These are phyloP conservation scores for Alnus rubra DNA, from an alignment of 306 rosid species.

Conservation along the genomic window DNA sequence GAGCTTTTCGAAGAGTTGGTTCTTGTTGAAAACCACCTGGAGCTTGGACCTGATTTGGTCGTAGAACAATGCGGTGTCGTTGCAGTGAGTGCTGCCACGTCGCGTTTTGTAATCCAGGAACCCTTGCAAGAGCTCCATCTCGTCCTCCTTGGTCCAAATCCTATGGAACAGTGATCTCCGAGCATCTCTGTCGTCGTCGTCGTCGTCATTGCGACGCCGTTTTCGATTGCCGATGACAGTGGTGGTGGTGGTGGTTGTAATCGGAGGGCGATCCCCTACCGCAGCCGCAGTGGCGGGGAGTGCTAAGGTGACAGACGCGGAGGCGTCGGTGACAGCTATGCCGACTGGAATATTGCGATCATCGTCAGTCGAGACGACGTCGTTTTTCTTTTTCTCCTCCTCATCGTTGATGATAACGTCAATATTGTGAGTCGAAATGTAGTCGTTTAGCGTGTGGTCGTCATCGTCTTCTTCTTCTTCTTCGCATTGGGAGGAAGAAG, in stretches of 20 bases:
- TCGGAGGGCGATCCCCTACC: not conserved
- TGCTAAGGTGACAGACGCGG: slow-evolving; percentile 24
- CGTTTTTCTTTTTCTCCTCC: slow-evolving; percentile 3
- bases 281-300: not conserved
- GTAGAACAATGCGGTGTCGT: slow-evolving; percentile 57
- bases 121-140: slow-evolving; percentile 59
- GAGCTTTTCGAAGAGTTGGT: slow-evolving; percentile 67
- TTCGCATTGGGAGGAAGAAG: slow-evolving; percentile 31
- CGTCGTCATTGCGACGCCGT: slow-evolving; percentile 19
- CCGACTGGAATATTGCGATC: slow-evolving; percentile 33
- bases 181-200: slow-evolving; percentile 35
- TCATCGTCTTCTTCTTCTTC: slow-evolving; percentile 30
- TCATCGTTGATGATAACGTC: not conserved
- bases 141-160: slow-evolving; percentile 67
- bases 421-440: not conserved
- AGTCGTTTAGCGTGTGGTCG: not conserved
- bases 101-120: slow-evolving; percentile 46
- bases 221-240: slow-evolving; percentile 11
- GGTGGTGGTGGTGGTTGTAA: slow-evolving; percentile 8
- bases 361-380: slow-evolving; percentile 27
- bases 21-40: slow-evolving; percentile 55
- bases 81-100: slow-evolving; percentile 26
- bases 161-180: slow-evolving; percentile 43
- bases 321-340: slow-evolving; percentile 24
- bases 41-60: slow-evolving; percentile 63